phyloP scores from a whole-genome alignment of 306 rosid genomes.

The Carpinus fangiana region DNA sequence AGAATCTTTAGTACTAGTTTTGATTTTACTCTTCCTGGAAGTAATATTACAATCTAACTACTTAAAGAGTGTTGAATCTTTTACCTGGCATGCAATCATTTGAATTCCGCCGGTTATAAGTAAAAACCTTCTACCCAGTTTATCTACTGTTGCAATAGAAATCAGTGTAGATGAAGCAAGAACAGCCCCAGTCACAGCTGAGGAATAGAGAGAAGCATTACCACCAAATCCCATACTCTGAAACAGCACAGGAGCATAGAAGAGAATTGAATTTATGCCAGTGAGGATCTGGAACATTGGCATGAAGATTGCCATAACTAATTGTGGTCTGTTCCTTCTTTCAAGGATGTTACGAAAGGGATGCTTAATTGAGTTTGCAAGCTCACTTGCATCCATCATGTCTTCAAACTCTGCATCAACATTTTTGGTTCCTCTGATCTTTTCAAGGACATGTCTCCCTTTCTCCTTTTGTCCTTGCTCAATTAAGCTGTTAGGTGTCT shows the following conservation, averaged over 20 bases:
- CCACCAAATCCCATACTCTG: conserved; percentile 84
- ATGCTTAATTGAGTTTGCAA: conserved; percentile 58
- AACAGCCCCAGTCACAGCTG: conserved; percentile 89
- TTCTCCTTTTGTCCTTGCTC: conserved; percentile 58
- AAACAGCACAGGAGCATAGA: conserved; percentile 85
- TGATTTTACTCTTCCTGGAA: background rate
- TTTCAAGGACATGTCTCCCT: conserved; percentile 66
- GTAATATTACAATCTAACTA: background rate
- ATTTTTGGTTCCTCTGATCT: conserved; percentile 64
- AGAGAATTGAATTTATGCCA: conserved; percentile 84
- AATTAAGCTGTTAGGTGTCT: conserved; percentile 90
- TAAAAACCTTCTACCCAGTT: conserved; percentile 65
- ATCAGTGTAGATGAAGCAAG: conserved; percentile 72
- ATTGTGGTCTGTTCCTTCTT: conserved; percentile 66
- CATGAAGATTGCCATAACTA: conserved; percentile 86
- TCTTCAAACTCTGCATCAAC: conserved; percentile 86
- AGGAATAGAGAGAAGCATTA: conserved; percentile 76
- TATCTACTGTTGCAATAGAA: conserved; percentile 82
- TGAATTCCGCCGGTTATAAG: conserved; percentile 85
- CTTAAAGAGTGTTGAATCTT: background rate
- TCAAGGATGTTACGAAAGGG: conserved; percentile 78
- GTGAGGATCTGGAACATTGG: conserved; percentile 88
- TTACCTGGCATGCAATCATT: conserved; percentile 87
- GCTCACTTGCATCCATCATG: conserved; percentile 76
- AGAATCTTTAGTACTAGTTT: background rate